Evolutionary conservation across 441 rosid species (phyloP), one percentile per base, ranked within the genome.

Genomic region (Pelargonium myrrhifolium): DNA sequence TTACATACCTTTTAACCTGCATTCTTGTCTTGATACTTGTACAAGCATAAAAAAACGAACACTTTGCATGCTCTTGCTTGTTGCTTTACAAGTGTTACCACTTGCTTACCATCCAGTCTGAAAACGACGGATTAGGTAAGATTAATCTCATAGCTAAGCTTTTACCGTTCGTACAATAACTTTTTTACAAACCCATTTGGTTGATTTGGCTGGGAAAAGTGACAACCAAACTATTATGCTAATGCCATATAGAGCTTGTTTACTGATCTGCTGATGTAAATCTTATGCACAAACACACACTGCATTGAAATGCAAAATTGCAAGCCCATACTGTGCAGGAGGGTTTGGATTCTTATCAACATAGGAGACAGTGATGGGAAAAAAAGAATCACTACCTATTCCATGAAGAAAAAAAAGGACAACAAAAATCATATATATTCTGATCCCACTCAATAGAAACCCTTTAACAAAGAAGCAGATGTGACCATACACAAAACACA

Each of bases 261-360:
- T 31, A 12, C 64, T 28, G 35, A 59, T 77, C 5, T 62, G 73
- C 64, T 69, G 74, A 65, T 68, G 76, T 28, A 68, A 43, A 28
- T 45, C 12, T 31, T 31, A 31, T 31, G 37, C 37, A 31, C 37
- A 31, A 6, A 31, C 37, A 31, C 37, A 31, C 37, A 24, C 28
- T 28, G 39, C 6, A 7, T 1, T 22, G 4, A 21, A 11, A 31
- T 61, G 40, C 64, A 61, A 55, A 67, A 67, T 55, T 53, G 73
- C 68, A 18, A 63, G 14, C 51, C 77, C 71, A 70, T 22, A 62
- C n/a, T 62, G 75, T 71, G 62, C 74, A 75, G 75, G 68, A 37
- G 76, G 74, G 72, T 17, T 55, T 20, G 20, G 77, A 75, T 83
- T 78, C 83, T 80, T 78, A 83, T 85, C 80, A 72, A 64, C 83